Conservation (phyloP, 1,284 basidiomycete species). For the Puccinia polysora region DNA sequence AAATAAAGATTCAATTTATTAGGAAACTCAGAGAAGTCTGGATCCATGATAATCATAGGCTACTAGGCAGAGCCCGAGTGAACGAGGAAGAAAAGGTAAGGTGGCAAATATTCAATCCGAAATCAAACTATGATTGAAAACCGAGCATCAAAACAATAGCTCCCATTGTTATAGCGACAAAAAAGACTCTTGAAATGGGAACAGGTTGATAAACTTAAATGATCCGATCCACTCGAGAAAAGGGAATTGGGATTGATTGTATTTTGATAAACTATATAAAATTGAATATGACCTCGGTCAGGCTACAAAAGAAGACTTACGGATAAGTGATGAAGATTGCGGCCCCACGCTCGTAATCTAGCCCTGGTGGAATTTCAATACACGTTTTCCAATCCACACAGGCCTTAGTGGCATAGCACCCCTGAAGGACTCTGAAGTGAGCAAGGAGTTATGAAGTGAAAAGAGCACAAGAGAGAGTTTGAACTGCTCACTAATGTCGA, state of each 20-base stretch:
- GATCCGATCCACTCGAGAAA: background rate
- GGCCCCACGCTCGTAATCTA: constrained; percentile 66
- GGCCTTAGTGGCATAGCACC: constrained; percentile 51
- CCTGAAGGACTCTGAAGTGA: background rate
- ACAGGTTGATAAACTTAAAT: too few species aligned
- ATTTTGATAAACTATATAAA: constrained; percentile 67
- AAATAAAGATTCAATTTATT: too few species aligned
- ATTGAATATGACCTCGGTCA: too few species aligned
- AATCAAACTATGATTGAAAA: too few species aligned
- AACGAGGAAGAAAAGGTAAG: too few species aligned
- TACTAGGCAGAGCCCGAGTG: too few species aligned
- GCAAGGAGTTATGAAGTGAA: background rate
- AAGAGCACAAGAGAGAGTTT: background rate
- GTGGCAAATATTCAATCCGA: too few species aligned
- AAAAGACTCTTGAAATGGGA: too few species aligned
- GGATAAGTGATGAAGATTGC: constrained; percentile 49
- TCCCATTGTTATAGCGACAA: too few species aligned
- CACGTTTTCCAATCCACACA: constrained; percentile 59
- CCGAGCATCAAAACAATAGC: too few species aligned
- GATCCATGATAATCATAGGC: too few species aligned
- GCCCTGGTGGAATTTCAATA: constrained; percentile 62
- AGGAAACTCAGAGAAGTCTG: too few species aligned
- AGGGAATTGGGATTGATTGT: background rate
- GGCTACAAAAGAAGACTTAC: constrained; percentile 57
- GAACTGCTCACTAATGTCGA: constrained; percentile 62